Percentiles rank a stretch among this genome's conserved stretches.
phyloP scores from a whole-genome alignment of 139 green algal species.

The Chlamydomonas incerta region DNA sequence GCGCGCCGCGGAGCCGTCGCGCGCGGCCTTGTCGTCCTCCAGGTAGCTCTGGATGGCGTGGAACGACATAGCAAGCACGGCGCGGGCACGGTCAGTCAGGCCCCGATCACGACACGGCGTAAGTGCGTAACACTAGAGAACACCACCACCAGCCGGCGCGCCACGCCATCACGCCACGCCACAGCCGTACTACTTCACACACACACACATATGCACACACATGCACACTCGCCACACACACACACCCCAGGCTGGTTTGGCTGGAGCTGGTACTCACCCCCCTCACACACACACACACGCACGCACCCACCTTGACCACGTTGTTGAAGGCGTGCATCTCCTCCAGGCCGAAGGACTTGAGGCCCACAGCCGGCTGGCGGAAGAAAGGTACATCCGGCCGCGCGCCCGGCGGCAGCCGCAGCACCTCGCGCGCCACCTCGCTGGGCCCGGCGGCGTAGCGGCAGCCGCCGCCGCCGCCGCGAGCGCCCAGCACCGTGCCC shows the following conservation, averaged over 20 bases:
- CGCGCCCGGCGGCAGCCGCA: neutral
- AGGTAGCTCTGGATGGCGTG: slow-evolving; percentile 13
- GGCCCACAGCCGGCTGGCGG: neutral
- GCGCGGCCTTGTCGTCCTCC: neutral
- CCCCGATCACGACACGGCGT: no score
- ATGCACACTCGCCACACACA: neutral
- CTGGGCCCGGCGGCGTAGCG: neutral
- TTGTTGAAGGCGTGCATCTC: slow-evolving; percentile 20
- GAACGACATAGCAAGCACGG: no score
- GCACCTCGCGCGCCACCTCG: slow-evolving; percentile 8
- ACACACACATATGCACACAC: no score
- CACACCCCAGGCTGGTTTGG: no score
- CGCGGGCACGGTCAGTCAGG: no score
- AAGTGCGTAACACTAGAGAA: no score
- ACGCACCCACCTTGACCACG: neutral
- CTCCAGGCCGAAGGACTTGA: neutral
- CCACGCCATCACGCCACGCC: no score
- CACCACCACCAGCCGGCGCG: no score
- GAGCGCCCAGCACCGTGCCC: neutral
- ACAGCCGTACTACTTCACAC: no score
- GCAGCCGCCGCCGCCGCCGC: neutral
- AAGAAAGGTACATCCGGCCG: slow-evolving; percentile 28
- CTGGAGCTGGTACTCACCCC: no score
- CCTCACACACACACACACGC: neutral
- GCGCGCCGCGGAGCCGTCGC: neutral